A percentile compares a stretch with the other conserved stretches of the same genome.
Evolutionary conservation across 2,329 filamentous ascomycete species (phyloP).

Genomic region (Proliferodiscus dingleyae): DNA sequence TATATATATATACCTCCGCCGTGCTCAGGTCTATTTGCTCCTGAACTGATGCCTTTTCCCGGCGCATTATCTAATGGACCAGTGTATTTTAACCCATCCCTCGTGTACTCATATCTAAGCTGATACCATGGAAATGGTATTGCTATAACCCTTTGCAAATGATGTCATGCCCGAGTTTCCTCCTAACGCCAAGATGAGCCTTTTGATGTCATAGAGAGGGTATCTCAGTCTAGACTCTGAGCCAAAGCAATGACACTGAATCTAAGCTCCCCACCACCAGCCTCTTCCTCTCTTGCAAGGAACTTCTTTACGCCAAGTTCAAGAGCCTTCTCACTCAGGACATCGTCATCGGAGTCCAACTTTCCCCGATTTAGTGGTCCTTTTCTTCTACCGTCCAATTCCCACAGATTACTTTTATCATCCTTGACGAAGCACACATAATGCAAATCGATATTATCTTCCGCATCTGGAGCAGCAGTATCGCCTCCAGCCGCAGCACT

Average conservation of each 20-base stretch:
- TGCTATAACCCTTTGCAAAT: too few relatives aligned
- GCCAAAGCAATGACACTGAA: constrained; percentile 29
- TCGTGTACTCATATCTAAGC: too few relatives aligned
- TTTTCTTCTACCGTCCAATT: constrained; percentile 64
- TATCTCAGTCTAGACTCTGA: constrained; percentile 10
- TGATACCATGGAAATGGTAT: too few relatives aligned
- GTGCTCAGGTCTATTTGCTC: too few relatives aligned
- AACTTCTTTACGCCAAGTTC: constrained; percentile 51
- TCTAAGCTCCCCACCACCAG: constrained; percentile 24
- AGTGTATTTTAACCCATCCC: too few relatives aligned
- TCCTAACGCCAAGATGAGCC: too few relatives aligned
- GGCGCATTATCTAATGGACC: too few relatives aligned
- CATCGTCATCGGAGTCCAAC: constrained; percentile 59
- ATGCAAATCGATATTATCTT: constrained; percentile 80
- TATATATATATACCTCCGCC: too few relatives aligned
- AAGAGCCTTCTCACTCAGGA: constrained; percentile 70
- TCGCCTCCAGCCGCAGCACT: constrained; percentile 73
- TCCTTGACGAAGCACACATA: constrained; percentile 91
- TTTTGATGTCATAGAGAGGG: too few relatives aligned
- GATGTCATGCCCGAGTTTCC: too few relatives aligned
- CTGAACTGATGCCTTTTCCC: too few relatives aligned
- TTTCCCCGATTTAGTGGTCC: constrained; percentile 56
- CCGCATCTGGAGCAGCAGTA: constrained; percentile 68
- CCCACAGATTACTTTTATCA: constrained; percentile 61
- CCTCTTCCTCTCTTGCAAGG: constrained; percentile 20